Conservation (phyloP, 129 eudicot species). For the Chrysanthemum makinoi region DNA sequence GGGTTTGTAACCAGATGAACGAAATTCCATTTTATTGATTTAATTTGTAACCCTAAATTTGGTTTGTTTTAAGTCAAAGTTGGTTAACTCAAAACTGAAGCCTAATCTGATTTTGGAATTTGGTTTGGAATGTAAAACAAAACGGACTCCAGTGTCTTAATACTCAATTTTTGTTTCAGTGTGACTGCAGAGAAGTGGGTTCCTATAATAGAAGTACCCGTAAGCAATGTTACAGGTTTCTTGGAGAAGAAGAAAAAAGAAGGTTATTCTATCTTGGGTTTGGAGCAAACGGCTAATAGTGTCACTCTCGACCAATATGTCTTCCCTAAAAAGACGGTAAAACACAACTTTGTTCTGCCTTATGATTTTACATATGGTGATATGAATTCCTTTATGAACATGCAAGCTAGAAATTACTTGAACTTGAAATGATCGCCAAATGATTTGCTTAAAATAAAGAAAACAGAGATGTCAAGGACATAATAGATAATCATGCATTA, state of each 20-base stretch:
- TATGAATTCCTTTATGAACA: not conserved
- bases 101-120: no score
- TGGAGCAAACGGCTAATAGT: constrained; percentile 98
- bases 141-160: not conserved
- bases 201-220: constrained; percentile 87
- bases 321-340: constrained; percentile 76
- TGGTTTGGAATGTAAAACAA: no score
- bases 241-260: constrained; percentile 80
- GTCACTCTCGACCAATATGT: constrained; percentile 64
- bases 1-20: no score
- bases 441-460: no score
- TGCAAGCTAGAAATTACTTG: not conserved
- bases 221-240: constrained; percentile 64
- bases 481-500: no score
- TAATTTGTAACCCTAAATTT: no score
- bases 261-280: constrained; percentile 78
- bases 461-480: no score
- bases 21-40: no score
- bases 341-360: constrained; percentile 9
- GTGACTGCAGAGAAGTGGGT: constrained; percentile 99
- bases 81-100: no score
- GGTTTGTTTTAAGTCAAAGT: no score
- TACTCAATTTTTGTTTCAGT: constrained; percentile 34
- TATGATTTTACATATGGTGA: not conserved
- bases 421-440: no score